phyloP scores from a whole-genome alignment of 192 early-diverging fungal species.

The Mortierella antarctica region DNA sequence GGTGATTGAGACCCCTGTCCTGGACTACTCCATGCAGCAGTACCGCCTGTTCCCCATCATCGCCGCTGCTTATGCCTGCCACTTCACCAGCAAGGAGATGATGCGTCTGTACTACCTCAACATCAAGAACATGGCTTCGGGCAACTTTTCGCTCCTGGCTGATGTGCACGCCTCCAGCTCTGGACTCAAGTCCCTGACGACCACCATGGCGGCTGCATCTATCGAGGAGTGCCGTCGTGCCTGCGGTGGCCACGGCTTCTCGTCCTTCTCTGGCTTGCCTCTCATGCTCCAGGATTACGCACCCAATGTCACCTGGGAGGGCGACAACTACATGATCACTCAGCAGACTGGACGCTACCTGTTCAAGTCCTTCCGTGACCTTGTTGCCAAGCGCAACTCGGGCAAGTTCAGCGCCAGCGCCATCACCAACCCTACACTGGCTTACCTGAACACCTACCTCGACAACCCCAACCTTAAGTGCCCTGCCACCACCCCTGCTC shows the following conservation, averaged over 20 bases:
- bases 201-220: conserved; percentile 71
- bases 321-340: conserved; percentile 87
- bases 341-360: conserved; percentile 89
- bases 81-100: conserved; percentile 76
- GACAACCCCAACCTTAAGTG: conserved; percentile 70
- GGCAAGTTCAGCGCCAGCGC: conserved; percentile 59
- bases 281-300: conserved; percentile 74
- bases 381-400: conserved; percentile 60
- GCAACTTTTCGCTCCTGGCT: conserved; percentile 74
- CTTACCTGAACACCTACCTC: conserved; percentile 60
- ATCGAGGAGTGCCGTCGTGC: conserved; percentile 81
- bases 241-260: conserved; percentile 85
- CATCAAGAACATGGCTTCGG: conserved; percentile 62
- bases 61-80: conserved; percentile 79
- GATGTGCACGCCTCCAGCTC: conserved; percentile 81
- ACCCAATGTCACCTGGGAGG: conserved; percentile 85
- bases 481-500: conserved; percentile 59
- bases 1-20: conserved; percentile 72
- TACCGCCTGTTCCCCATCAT: conserved; percentile 77
- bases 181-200: conserved; percentile 80
- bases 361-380: conserved; percentile 71
- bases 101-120: conserved; percentile 69
- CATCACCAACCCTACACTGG: conserved; percentile 51
- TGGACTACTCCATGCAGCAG: conserved; percentile 86
- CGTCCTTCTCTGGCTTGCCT: conserved; percentile 76